Evolutionary conservation across 257 asterid genomes (phyloP), one percentile per base, ranked within the genome.

Genomic region (Marsdenia floribunda): DNA sequence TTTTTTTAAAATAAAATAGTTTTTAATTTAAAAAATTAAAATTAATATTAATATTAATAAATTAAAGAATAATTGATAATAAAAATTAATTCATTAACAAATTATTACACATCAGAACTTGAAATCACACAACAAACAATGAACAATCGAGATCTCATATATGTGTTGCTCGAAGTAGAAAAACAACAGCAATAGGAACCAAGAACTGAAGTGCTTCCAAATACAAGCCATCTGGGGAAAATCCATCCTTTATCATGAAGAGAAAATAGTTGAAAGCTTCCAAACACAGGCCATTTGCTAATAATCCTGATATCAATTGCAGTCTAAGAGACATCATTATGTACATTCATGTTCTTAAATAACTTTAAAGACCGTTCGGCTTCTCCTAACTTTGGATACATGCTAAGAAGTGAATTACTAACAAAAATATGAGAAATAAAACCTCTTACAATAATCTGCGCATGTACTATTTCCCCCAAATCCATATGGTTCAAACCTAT

Each of bases 261-360:
- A 78, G 40, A 78, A 85, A 85, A 77, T 61, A 75, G 68, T 77
- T 75, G 58, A 85, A 79, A 52, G 92, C 85, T 81, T 87, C 85
- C 60, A 53, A 53, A 68, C 82, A 84, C 72, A 83, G 80, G 40
- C 88, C 87, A 33, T 87, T 85, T 47, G 80, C 80, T 37, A 87
- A 78, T 75, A 87, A 80, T 67, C 87, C 90, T 19, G 92, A 85
- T 82, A 87, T 87, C 82, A n/a, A 87, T 82, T 29, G 90, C 85
- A 84, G 84, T 88, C 92, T 88, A 86, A 22, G 92, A 77, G 74
- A 86, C 85, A 21, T 72, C 79, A 57, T 84, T 88, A 60, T 75
- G 85, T 50, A 80, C 88, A 61, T 40, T 71, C 87, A 88, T 82
- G 74, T 78, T 79, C 65, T 76, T 74, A 76, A 88, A 88, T 44